phyloP scores from a whole-genome alignment of 1,284 basidiomycete species.

The Sanghuangporus weigelae region DNA sequence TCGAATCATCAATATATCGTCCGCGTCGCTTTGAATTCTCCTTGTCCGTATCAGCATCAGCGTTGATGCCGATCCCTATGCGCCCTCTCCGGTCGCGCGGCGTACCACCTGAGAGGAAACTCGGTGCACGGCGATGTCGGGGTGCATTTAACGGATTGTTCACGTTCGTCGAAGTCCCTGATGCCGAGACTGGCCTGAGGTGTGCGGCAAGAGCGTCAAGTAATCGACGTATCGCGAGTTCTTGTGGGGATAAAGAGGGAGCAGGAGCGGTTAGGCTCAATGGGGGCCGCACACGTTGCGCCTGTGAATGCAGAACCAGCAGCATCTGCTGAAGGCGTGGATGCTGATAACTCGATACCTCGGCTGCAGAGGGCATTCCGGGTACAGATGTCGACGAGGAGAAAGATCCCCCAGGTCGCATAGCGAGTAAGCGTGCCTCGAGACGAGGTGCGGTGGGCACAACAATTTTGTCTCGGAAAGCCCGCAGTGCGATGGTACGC shows the following conservation, averaged over 20 bases:
- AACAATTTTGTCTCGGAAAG: slow-evolving; percentile 78
- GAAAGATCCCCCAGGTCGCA: slow-evolving; percentile 33
- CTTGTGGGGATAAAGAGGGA: slow-evolving; percentile 31
- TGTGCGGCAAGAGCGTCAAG: slow-evolving; percentile 26
- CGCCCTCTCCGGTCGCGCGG: slow-evolving; percentile 74
- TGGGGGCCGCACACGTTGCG: slow-evolving; percentile 42
- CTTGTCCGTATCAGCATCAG: not conserved
- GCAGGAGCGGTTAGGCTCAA: slow-evolving; percentile 45
- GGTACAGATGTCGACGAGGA: not conserved
- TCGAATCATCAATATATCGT: slow-evolving; percentile 11
- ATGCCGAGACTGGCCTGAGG: slow-evolving; percentile 34
- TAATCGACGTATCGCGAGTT: slow-evolving; percentile 11
- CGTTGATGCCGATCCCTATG: slow-evolving; percentile 36
- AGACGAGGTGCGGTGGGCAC: slow-evolving; percentile 57
- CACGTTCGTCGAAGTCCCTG: slow-evolving; percentile 43
- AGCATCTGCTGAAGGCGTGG: slow-evolving; percentile 78
- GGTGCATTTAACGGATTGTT: slow-evolving; percentile 39
- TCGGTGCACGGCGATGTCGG: slow-evolving; percentile 44
- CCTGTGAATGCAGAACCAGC: slow-evolving; percentile 67
- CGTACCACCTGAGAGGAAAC: slow-evolving; percentile 62
- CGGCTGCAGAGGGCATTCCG: slow-evolving; percentile 29
- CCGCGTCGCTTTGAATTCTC: slow-evolving; percentile 33
- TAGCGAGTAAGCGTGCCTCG: slow-evolving; percentile 43
- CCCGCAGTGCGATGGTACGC: slow-evolving; percentile 69
- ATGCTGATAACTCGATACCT: slow-evolving; percentile 47